A percentile compares a stretch with the other conserved stretches of the same genome.
Conservation (phyloP, 305 asterid species). For the Fraxinus sp. region DNA sequence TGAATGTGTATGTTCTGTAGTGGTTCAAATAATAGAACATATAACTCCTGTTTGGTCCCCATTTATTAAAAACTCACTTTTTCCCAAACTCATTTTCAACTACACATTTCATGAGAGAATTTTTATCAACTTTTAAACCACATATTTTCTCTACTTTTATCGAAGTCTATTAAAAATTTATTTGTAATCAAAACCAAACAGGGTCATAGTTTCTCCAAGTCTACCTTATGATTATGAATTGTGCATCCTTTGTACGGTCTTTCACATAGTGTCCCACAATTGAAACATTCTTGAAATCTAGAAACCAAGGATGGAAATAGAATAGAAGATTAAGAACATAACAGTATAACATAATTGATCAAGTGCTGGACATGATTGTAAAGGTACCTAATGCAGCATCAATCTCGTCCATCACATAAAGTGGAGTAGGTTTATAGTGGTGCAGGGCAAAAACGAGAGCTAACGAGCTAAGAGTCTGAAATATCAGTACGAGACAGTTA, state of each 20-base stretch:
- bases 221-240: slow-evolving; percentile 88
- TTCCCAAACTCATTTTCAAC: neutral
- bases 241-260: slow-evolving; percentile 98
- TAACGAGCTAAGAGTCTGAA: slow-evolving; percentile 90
- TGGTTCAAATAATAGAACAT: neutral
- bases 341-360: neutral
- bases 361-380: neutral
- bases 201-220: neutral
- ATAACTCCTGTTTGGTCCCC: neutral
- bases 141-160: neutral
- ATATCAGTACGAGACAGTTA: slow-evolving; percentile 2
- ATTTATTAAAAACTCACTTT: neutral
- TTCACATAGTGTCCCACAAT: slow-evolving; percentile 96
- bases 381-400: slow-evolving; percentile 88
- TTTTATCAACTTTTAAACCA: neutral
- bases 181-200: neutral
- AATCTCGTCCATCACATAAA: slow-evolving; percentile 90
- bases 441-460: slow-evolving; percentile 97
- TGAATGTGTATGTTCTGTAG: neutral
- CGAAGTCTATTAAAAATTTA: neutral
- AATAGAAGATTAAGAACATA: slow-evolving; percentile 8
- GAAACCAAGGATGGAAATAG: slow-evolving; percentile 1
- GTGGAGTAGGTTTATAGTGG: slow-evolving; percentile 98
- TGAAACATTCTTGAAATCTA: slow-evolving; percentile 92
- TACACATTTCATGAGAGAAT: neutral